These are phyloP conservation scores for Dactylella cylindrospora DNA, from an alignment of 2,329 filamentous ascomycete species.

Conservation along the genomic window DNA sequence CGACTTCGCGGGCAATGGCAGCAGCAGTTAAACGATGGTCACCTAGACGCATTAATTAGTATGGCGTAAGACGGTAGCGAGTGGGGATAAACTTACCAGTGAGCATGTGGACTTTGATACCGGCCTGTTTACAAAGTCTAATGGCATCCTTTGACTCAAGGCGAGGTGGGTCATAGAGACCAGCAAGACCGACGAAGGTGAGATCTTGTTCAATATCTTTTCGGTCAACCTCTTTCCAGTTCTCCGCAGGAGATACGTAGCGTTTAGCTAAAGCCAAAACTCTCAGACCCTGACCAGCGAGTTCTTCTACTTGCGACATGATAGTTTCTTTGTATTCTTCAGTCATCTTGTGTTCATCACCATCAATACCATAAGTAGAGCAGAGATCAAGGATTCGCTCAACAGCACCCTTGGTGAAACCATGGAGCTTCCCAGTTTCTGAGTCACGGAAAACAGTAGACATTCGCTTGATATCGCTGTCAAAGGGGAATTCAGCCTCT, in stretches of 20 bases:
- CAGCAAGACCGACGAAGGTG: constrained; percentile 75
- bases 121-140: constrained; percentile 68
- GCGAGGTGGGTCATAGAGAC: constrained; percentile 83
- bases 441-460: constrained; percentile 47
- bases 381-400: constrained; percentile 69
- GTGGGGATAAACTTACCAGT: constrained; percentile 56
- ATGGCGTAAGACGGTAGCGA: not conserved
- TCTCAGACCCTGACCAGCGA: constrained; percentile 67
- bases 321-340: constrained; percentile 57
- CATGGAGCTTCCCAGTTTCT: constrained; percentile 10
- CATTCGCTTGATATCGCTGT: constrained; percentile 67
- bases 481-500: constrained; percentile 70
- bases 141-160: constrained; percentile 75
- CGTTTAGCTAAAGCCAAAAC: constrained; percentile 64
- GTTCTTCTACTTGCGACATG: constrained; percentile 67
- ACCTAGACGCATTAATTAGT: constrained; percentile 50
- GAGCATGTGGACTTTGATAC: constrained; percentile 79
- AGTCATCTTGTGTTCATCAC: constrained; percentile 51
- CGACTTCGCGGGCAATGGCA: constrained; percentile 64
- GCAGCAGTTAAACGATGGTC: constrained; percentile 74
- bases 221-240: constrained; percentile 58
- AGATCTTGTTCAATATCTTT: constrained; percentile 67
- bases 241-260: constrained; percentile 48
- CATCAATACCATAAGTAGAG: constrained; percentile 56
- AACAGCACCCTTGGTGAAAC: constrained; percentile 67